A percentile compares a stretch with the other conserved stretches of the same genome.
These are phyloP conservation scores for Malania oleifera DNA, from an alignment of 164 flowering plant species.

Conservation along the genomic window DNA sequence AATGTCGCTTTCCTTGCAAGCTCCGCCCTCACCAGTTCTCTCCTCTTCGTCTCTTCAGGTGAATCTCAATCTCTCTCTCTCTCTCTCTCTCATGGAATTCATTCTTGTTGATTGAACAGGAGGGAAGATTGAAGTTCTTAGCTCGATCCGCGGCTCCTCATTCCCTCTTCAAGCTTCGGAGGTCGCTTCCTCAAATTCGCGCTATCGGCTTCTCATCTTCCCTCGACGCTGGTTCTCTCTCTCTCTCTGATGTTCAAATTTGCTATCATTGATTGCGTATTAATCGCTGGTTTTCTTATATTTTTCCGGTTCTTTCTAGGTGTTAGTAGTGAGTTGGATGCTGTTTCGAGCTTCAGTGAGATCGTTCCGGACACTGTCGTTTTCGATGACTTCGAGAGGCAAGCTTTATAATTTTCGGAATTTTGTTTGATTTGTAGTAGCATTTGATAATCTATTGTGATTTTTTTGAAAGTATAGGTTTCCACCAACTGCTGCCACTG, in stretches of 20 bases:
- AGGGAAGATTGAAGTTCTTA: constrained; percentile 22
- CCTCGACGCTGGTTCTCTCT: constrained; percentile 42
- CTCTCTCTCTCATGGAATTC: not conserved
- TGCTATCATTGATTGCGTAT: too few relatives aligned
- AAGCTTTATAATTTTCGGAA: too few relatives aligned
- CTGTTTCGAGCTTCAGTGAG: constrained; percentile 77
- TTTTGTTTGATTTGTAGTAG: too few relatives aligned
- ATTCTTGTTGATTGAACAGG: constrained; percentile 10
- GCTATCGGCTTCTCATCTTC: constrained; percentile 57
- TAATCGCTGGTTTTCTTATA: not conserved
- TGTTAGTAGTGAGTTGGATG: constrained; percentile 63
- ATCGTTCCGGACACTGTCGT: constrained; percentile 96
- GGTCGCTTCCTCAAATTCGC: constrained; percentile 40
- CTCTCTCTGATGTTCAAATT: too few relatives aligned
- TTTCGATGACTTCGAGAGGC: constrained; percentile 94
- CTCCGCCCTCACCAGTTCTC: constrained; percentile 49
- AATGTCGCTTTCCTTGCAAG: constrained; percentile 51
- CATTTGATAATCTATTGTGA: not conserved
- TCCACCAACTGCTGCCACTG: constrained; percentile 97
- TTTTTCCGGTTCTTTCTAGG: constrained; percentile 29
- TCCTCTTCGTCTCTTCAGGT: constrained; percentile 36
- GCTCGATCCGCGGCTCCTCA: constrained; percentile 26
- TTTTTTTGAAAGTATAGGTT: constrained; percentile 40
- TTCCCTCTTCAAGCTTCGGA: constrained; percentile 25
- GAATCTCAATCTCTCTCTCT: not conserved